Percentiles rank a stretch among this genome's conserved stretches.
phyloP scores from a whole-genome alignment of 2,329 filamentous ascomycete genomes.

The Plectosphaerella sp. region DNA sequence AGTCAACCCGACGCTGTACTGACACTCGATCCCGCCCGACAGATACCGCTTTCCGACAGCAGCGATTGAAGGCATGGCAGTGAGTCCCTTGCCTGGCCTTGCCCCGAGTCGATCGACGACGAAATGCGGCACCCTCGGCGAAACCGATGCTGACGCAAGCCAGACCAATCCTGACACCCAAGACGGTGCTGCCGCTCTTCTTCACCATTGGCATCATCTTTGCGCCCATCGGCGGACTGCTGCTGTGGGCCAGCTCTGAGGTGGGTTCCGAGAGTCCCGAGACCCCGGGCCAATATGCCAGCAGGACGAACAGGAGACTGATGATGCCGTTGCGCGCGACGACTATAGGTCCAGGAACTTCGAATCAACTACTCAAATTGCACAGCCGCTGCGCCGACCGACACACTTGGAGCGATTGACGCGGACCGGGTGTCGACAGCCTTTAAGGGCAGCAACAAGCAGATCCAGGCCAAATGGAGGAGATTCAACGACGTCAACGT shows the following conservation, averaged over 20 bases:
- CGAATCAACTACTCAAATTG: constrained; percentile 88
- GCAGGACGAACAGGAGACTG: background rate
- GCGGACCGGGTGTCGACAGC: constrained; percentile 51
- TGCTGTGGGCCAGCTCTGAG: constrained; percentile 80
- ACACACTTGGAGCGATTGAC: background rate
- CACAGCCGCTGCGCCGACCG: constrained; percentile 44
- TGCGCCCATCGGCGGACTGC: constrained; percentile 81
- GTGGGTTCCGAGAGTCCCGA: constrained; percentile 38
- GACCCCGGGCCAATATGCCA: background rate
- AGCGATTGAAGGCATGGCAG: constrained; percentile 98
- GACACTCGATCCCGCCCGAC: constrained; percentile 6
- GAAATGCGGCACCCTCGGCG: background rate
- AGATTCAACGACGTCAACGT: constrained; percentile 32
- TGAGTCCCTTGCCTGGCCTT: constrained; percentile 50
- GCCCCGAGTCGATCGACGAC: background rate
- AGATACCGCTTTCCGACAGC: constrained; percentile 97
- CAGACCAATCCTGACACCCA: constrained; percentile 90
- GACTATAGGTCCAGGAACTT: constrained; percentile 76
- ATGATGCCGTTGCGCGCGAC: background rate
- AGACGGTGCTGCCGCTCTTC: constrained; percentile 88
- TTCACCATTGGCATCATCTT: constrained; percentile 89
- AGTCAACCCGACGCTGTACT: constrained; percentile 1
- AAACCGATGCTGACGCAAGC: constrained; percentile 7
- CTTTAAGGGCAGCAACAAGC: constrained; percentile 58
- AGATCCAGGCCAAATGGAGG: constrained; percentile 34